Percentiles rank a stretch among this genome's conserved stretches.
These are phyloP conservation scores for Teunomyces atbi DNA, from an alignment of 805 yeast species.

Conservation along the genomic window DNA sequence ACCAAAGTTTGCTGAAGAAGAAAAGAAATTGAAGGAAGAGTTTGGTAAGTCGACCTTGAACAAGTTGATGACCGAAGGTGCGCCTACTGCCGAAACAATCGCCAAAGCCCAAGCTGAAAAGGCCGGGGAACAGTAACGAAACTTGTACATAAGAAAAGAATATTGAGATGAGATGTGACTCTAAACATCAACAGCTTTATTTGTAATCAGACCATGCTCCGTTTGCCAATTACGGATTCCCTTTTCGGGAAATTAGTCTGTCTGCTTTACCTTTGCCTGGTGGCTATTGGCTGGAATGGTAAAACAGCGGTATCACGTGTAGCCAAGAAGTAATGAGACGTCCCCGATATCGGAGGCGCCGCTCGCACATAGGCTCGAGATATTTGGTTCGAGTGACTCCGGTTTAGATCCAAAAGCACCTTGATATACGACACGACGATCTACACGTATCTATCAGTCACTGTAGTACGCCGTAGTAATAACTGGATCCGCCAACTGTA, in stretches of 20 bases:
- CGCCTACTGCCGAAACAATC: conserved; percentile 71
- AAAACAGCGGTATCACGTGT: background rate
- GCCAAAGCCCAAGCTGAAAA: conserved; percentile 42
- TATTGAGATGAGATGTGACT: no score
- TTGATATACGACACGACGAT: no score
- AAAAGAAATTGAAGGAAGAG: conserved; percentile 79
- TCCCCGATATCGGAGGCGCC: background rate
- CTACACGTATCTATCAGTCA: no score
- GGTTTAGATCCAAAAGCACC: no score
- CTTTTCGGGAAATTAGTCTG: no score
- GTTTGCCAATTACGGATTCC: no score
- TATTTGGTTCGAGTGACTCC: no score
- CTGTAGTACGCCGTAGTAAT: no score
- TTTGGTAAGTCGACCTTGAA: conserved; percentile 80
- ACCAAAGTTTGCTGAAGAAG: conserved; percentile 75
- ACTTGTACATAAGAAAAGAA: conserved; percentile 3
- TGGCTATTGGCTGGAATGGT: background rate
- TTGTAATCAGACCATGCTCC: no score
- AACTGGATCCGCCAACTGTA: no score
- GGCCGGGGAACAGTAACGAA: conserved; percentile 6
- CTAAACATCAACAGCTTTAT: no score
- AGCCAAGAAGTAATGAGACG: background rate
- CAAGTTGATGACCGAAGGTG: conserved; percentile 80
- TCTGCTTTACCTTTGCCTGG: background rate
- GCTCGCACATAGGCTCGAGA: no score